A percentile compares a stretch with the other conserved stretches of the same genome.
phyloP scores from a whole-genome alignment of 768 basidiomycete genomes.

The Xerocomus potaroensis region DNA sequence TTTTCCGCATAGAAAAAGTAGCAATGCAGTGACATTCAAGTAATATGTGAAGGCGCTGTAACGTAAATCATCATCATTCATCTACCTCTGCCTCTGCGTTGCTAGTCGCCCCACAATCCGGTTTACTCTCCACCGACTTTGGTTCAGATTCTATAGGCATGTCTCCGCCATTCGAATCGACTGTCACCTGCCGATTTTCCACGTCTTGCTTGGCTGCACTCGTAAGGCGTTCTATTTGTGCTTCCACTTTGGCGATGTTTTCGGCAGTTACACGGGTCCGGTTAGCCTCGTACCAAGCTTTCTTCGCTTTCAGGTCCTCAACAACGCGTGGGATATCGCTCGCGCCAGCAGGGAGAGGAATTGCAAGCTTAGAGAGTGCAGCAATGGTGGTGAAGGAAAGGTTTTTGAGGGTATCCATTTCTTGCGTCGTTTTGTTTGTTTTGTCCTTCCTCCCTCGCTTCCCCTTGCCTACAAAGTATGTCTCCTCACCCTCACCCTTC shows the following conservation, averaged over 20 bases:
- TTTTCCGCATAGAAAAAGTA: conserved; percentile 15
- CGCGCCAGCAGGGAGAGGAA: conserved; percentile 78
- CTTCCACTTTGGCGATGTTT: conserved; percentile 77
- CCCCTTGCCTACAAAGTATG: conserved; percentile 75
- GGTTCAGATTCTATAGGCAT: conserved; percentile 42
- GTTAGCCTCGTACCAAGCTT: conserved; percentile 93
- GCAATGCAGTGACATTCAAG: conserved; percentile 12
- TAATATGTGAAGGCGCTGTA: conserved; percentile 13
- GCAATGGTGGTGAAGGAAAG: conserved; percentile 82
- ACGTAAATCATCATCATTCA: conserved; percentile 22
- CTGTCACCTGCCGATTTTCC: conserved; percentile 25
- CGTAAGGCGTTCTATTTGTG: conserved; percentile 61
- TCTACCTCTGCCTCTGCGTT: conserved; percentile 37
- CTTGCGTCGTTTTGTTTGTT: conserved; percentile 36
- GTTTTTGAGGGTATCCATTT: conserved; percentile 44
- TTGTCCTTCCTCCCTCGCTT: conserved; percentile 57
- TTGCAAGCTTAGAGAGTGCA: conserved; percentile 83
- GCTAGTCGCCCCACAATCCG: conserved; percentile 38
- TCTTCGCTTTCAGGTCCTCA: conserved; percentile 90
- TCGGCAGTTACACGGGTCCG: conserved; percentile 76
- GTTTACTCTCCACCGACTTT: conserved; percentile 34
- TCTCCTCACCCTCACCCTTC: conserved; percentile 82
- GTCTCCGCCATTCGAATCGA: conserved; percentile 39
- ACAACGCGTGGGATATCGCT: conserved; percentile 79
- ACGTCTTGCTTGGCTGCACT: conserved; percentile 36